Base-by-base conservation (phyloP, 371 early-diverging fungal genomes). In the Chytridium lagenaria region DNA sequence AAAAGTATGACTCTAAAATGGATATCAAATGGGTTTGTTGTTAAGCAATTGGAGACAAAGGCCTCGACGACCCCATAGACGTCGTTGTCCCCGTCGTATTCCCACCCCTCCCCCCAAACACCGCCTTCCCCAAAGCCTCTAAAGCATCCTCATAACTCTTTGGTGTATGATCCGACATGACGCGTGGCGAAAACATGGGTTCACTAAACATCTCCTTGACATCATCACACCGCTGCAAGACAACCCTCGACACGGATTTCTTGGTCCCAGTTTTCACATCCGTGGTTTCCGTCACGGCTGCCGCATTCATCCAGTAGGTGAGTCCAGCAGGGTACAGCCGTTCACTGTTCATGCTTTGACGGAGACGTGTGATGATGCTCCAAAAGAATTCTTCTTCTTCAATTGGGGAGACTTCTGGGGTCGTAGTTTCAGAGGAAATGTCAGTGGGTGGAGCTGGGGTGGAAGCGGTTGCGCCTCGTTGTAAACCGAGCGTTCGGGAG, bases 321-420 rank as follows among this genome's bases (percentile, higher is more conserved):
- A 57, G 68, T 10, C 82, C 82, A 55, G 77, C 70, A 26, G 80
- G 80, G 39, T 59, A 79, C 37, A 79, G 67, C 59, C 77, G 37
- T 64, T 76, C 75, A 33, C 74, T 75, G 36, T 44, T 67, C 76
- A 78, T 77, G 38, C 40, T 71, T 44, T 57, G 72, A 3, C 74
- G 50, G 39, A 81, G 72, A 55, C 68, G 50, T 57, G 67, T 34
- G 28, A 75, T 50, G 28, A 74, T 59, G n/a, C 61, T 68, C 80
- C 80, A 81, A 1, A 74, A 67, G 38, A 52, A 79, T 52, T 79
- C 80, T 19, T 78, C 75, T 44, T 59, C 70, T 28, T 68, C 66
- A 34, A 28, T 36, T 7, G 39, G 30, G 22, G 37, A 3, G 2
- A 30, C 49, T 33, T 16, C 37, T 10, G n/a, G 31, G 22, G 19